Evolutionary conservation across 169 alveolate species (phyloP), one percentile per base, ranked within the genome.

Genomic region (Cryptosporidium sp.): DNA sequence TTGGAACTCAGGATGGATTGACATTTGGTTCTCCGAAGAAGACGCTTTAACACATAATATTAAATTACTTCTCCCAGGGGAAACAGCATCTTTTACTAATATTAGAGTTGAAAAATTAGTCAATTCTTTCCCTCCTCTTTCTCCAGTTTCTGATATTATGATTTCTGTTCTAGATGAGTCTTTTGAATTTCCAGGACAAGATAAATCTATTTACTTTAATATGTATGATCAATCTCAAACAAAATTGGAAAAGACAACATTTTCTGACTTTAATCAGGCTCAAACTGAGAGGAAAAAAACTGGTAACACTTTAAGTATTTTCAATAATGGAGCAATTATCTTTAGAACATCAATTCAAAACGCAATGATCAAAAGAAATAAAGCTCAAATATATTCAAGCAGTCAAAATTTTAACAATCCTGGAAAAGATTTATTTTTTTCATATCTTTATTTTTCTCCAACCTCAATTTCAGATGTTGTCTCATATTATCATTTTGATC

Each of bases 1-100:
- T 10, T 80, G 89, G 89, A 62, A n/a, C 42, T 80, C 89, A 2
- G 89, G 89, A 16, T 80, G 89, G 89, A 44, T 62, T 23, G 89
- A 80, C 65, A 61, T 80, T 44, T 80, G 89, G 89, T 23, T 80
- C 1, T 80, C 89, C 3, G 69, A 80, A n/a, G 61, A 26, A 29
- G 75, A 62, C 2, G 18, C 29, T 75, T 89, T 14, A 69, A 75
- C 26, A 70, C 84, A 68, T 67, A 72, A 42, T 29, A 85, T 26
- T 69, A 69, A 52, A 75, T 86, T 70, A 56, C 84, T 51, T 65
- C 52, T 42, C 39, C 93, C 65, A 26, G 92, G 84, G 67, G 89
- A 29, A 85, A 86, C 60, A 61, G 75, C 53, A 51, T 61, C 69
- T 21, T 75, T 70, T 67, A 73, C 91, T 26, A 48, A 45, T 33